phyloP scores from a whole-genome alignment of 805 yeast species.

The Spathaspora girioi region DNA sequence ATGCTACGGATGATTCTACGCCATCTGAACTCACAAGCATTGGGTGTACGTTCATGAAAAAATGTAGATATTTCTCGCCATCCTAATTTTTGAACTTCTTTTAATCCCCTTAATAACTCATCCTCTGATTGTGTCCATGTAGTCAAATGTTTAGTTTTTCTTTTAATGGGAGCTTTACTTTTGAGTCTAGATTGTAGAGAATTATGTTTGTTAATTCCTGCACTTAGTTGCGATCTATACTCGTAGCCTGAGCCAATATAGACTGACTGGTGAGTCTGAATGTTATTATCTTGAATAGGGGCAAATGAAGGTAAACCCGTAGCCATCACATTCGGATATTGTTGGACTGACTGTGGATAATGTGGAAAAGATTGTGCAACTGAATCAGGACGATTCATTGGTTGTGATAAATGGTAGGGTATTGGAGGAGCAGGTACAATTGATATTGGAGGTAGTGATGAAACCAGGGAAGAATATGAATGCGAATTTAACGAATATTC shows the following conservation, averaged over 20 bases:
- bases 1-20: conserved; percentile 53
- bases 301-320: neutral
- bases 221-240: neutral
- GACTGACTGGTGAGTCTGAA: neutral
- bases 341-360: neutral
- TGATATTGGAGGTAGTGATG: neutral
- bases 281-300: neutral
- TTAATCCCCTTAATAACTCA: conserved; percentile 63
- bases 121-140: conserved; percentile 84
- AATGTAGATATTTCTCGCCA: conserved; percentile 86
- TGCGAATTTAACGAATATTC: neutral
- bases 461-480: neutral
- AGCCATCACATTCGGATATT: neutral
- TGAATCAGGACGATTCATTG: neutral
- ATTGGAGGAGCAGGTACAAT: neutral
- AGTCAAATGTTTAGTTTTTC: conserved; percentile 30
- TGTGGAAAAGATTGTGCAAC: neutral
- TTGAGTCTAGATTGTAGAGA: neutral
- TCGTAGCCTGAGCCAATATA: neutral
- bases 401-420: neutral
- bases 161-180: neutral
- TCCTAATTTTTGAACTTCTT: conserved; percentile 79
- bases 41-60: conserved; percentile 78
- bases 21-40: conserved; percentile 90
- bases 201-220: neutral